Percentiles rank a stretch among this genome's conserved stretches.
phyloP scores from a whole-genome alignment of 805 yeast species.

The Yarrowia sp. region DNA sequence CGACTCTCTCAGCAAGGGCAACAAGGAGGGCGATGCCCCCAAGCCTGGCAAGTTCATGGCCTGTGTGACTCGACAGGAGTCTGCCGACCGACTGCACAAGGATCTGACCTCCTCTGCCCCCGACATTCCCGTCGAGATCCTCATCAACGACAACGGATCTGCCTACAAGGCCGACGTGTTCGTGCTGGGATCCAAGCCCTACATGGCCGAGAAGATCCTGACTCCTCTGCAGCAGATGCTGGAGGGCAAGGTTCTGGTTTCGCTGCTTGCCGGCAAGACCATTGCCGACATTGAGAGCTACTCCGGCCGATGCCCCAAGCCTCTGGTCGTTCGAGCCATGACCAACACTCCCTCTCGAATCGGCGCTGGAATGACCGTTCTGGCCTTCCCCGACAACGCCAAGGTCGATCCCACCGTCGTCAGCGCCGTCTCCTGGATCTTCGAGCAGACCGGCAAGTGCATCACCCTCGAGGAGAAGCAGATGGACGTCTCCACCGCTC shows the following conservation, averaged over 20 bases:
- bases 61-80: constrained; percentile 61
- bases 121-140: constrained; percentile 47
- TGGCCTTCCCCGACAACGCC: constrained; percentile 64
- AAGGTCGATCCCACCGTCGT: constrained; percentile 37
- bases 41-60: constrained; percentile 73
- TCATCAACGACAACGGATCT: constrained; percentile 47
- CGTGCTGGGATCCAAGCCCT: constrained; percentile 88
- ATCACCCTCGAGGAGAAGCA: constrained; percentile 63
- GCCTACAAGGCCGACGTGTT: constrained; percentile 67
- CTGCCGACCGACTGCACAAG: constrained; percentile 49
- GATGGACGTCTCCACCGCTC: constrained; percentile 94
- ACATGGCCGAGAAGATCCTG: constrained; percentile 61
- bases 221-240: constrained; percentile 48
- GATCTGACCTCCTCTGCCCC: constrained; percentile 33
- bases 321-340: constrained; percentile 84
- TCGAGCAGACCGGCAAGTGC: constrained; percentile 44
- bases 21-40: constrained; percentile 35
- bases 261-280: constrained; percentile 91
- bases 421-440: constrained; percentile 44
- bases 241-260: constrained; percentile 61
- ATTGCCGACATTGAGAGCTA: constrained; percentile 52
- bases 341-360: constrained; percentile 94
- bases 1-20: constrained; percentile 42
- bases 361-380: constrained; percentile 91
- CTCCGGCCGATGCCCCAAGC: constrained; percentile 35